These are phyloP conservation scores for Platanthera guangdongensis DNA, from an alignment of 106 monocot species.

Conservation along the genomic window DNA sequence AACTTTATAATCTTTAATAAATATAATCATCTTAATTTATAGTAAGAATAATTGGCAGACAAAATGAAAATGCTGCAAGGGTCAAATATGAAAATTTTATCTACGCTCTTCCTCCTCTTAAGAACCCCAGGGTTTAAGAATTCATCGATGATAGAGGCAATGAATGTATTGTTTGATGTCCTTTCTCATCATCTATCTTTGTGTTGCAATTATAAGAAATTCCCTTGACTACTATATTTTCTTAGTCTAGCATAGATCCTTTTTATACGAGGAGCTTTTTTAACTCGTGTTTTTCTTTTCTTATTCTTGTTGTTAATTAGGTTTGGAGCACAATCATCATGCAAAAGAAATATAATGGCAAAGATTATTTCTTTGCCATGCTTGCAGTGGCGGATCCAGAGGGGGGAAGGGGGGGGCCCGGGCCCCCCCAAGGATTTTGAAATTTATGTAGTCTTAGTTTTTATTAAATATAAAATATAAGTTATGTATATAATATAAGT, in stretches of 20 bases:
- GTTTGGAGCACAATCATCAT: constrained; percentile 88
- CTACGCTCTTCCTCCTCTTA: neutral
- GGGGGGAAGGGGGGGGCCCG: no score
- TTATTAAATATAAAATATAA: no score
- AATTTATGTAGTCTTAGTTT: no score
- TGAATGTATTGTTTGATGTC: neutral
- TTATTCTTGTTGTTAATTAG: constrained; percentile 25
- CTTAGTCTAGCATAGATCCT: neutral
- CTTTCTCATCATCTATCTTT: neutral
- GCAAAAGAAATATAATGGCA: constrained; percentile 87
- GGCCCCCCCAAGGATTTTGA: no score
- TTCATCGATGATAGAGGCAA: neutral
- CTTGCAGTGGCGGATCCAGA: no score
- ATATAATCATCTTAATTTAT: neutral
- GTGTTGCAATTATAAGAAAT: neutral
- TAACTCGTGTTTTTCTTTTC: neutral
- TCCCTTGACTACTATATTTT: neutral
- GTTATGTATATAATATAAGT: no score
- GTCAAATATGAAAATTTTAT: neutral
- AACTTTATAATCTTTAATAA: neutral
- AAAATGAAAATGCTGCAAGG: neutral
- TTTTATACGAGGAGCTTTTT: neutral
- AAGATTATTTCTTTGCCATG: constrained; percentile 82
- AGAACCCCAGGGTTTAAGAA: neutral
- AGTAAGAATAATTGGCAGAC: neutral